A percentile compares a stretch with the other conserved stretches of the same genome.
These are phyloP conservation scores for Aaosphaeria arxii DNA, from an alignment of 2,329 filamentous ascomycete genomes.

Conservation along the genomic window DNA sequence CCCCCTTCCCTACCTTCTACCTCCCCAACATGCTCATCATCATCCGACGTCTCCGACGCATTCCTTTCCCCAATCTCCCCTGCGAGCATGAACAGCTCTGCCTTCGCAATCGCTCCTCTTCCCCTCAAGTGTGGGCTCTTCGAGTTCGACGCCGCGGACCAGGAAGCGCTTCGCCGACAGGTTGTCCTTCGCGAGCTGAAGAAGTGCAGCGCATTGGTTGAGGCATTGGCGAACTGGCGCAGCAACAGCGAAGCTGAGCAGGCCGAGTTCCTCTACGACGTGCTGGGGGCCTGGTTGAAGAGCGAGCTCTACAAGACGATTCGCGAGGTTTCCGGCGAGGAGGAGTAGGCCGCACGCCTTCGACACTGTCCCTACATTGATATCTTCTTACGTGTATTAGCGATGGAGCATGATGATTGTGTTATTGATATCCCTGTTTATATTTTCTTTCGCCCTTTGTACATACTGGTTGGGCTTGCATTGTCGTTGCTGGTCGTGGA, in stretches of 20 bases:
- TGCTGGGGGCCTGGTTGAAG: constrained; percentile 31
- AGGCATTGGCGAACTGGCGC: constrained; percentile 26
- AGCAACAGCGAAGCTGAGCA: constrained; percentile 17
- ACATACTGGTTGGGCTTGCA: too few relatives aligned
- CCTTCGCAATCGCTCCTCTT: constrained; percentile 21
- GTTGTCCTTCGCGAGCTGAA: constrained; percentile 25
- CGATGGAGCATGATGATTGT: too few relatives aligned
- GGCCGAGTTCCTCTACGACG: constrained; percentile 27
- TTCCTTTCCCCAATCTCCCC: constrained; percentile 15
- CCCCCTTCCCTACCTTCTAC: constrained; percentile 10
- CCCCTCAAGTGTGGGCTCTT: constrained; percentile 24
- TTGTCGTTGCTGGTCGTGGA: too few relatives aligned
- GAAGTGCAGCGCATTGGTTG: constrained; percentile 22
- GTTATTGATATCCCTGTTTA: too few relatives aligned
- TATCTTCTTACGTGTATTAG: too few relatives aligned
- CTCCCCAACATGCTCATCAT: constrained; percentile 6
- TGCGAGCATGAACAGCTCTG: not conserved
- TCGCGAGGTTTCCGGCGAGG: constrained; percentile 17
- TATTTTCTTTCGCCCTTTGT: too few relatives aligned
- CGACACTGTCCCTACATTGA: too few relatives aligned
- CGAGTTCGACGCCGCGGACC: constrained; percentile 25
- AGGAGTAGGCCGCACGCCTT: not conserved
- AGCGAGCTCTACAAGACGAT: constrained; percentile 27
- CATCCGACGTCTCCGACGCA: constrained; percentile 10
- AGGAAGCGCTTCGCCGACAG: constrained; percentile 21